A percentile compares a stretch with the other conserved stretches of the same genome.
phyloP scores from a whole-genome alignment of 257 asterid species.

The Solanum sejunctum region DNA sequence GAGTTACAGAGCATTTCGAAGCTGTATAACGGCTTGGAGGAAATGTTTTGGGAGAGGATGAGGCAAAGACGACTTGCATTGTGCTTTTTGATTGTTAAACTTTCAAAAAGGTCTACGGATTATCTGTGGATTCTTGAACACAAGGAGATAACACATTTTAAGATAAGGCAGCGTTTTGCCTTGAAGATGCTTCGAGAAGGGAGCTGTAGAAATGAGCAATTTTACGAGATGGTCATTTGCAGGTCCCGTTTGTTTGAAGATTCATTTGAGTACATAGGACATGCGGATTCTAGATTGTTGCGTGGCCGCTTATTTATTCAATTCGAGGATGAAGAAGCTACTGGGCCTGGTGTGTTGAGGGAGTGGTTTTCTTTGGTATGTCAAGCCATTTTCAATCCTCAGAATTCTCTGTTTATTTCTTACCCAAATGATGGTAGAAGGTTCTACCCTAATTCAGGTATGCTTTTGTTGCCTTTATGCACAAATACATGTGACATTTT shows the following conservation, averaged over 20 bases:
- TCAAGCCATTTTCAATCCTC: slow-evolving; percentile 75
- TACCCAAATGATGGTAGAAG: slow-evolving; percentile 81
- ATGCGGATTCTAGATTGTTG: neutral
- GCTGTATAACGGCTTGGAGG: no score
- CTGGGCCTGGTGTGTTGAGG: neutral
- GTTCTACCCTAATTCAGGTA: slow-evolving; percentile 92
- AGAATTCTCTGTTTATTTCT: slow-evolving; percentile 71
- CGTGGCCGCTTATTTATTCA: neutral
- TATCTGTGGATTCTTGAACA: neutral
- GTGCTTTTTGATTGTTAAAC: no score
- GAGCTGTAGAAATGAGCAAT: neutral
- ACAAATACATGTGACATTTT: neutral
- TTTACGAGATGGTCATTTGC: neutral
- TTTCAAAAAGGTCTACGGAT: no score
- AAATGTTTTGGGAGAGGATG: no score
- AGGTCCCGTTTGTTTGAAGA: neutral
- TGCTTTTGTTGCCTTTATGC: neutral
- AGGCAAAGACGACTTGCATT: no score
- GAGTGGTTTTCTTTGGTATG: slow-evolving; percentile 35
- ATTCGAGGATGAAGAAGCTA: neutral
- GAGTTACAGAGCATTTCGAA: no score
- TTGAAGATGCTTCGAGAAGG: neutral
- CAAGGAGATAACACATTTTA: neutral
- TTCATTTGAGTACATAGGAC: neutral
- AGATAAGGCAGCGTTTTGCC: neutral